Evolutionary conservation across 1,139 yeast genomes (phyloP).

Genomic region (Hyphopichia khmerensis): DNA sequence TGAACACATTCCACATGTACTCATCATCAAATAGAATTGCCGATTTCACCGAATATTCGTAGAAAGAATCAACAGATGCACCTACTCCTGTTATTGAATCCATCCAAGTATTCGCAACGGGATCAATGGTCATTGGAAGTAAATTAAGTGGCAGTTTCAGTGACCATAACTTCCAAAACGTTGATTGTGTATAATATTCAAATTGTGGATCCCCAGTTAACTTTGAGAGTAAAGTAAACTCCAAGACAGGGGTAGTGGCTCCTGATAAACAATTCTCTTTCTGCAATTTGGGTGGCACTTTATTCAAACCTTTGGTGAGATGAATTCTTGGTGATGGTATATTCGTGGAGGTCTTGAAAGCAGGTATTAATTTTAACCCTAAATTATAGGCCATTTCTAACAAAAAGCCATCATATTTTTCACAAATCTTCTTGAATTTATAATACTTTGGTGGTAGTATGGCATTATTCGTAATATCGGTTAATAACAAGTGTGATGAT

Average conservation of each 20-base stretch:
- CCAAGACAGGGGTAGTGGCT: conserved; percentile 78
- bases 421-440: conserved; percentile 17
- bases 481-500: conserved; percentile 67
- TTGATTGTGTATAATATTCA: conserved; percentile 57
- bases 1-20: conserved; percentile 59
- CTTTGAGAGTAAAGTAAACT: conserved; percentile 69
- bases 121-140: conserved; percentile 77
- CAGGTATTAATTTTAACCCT: conserved; percentile 65
- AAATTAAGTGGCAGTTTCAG: conserved; percentile 61
- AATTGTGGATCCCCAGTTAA: conserved; percentile 74
- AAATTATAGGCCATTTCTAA: conserved; percentile 68
- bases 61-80: conserved; percentile 91
- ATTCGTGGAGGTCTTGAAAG: conserved; percentile 59
- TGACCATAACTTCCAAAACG: conserved; percentile 74
- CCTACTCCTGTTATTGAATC: conserved; percentile 78
- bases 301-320: conserved; percentile 49
- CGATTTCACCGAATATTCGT: conserved; percentile 82
- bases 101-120: conserved; percentile 54
- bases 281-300: conserved; percentile 41
- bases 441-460: conserved; percentile 8
- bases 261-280: conserved; percentile 84
- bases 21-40: conserved; percentile 72
- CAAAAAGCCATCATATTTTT: conserved; percentile 65
- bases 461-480: conserved; percentile 42
- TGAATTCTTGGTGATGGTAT: conserved; percentile 77